Evolutionary conservation across 2,329 filamentous ascomycete genomes (phyloP), one percentile per base, ranked within the genome.

Genomic region (Apiospora marii): DNA sequence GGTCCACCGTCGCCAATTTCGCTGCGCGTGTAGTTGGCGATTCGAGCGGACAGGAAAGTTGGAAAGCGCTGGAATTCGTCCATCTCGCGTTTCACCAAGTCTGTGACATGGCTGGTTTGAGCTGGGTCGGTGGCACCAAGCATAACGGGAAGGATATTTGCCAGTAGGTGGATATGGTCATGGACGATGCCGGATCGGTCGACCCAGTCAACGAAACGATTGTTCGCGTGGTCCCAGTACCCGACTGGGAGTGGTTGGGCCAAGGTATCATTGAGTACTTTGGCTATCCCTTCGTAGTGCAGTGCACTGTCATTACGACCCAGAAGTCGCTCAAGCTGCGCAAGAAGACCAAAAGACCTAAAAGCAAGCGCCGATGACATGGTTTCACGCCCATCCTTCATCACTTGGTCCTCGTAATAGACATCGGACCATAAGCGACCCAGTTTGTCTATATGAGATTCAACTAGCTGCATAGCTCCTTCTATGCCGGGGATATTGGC

Each of bases 401-500:
- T 73, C 22, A 74, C 73, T 34, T 74, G 73, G 49, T 73, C 73
- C 48, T 74, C 73, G 67, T 74, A 74, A 53, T 73, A 74, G 7
- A 73, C 73, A 37, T 74, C 73, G 19, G 67, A 70, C 73, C 73
- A 74, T 16, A 74, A 49, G 4, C 73, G 71, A 8, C 73, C 72
- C 16, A 61, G 67, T 12, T 37, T 41, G 44, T 74, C 73, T 8
- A 74, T 68, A 10, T 68, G 70, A 13, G 41, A 51, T 44, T 71
- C 73, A 1, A 74, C 72, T 2, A 69, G 68, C 44, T 24, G 70
- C 24, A 70, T 41, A 14, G 70, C 73, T 2, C 67, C 46, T 58
- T 74, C 73, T 3, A 74, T 64, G 48, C 70, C 53, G 8, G 34
- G 22, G 13, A 74, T 58, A 30, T 72, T 46, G 51, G n/a, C 30